These are phyloP conservation scores for Hemerocallis citrina DNA, from an alignment of 106 monocot species.

Conservation along the genomic window DNA sequence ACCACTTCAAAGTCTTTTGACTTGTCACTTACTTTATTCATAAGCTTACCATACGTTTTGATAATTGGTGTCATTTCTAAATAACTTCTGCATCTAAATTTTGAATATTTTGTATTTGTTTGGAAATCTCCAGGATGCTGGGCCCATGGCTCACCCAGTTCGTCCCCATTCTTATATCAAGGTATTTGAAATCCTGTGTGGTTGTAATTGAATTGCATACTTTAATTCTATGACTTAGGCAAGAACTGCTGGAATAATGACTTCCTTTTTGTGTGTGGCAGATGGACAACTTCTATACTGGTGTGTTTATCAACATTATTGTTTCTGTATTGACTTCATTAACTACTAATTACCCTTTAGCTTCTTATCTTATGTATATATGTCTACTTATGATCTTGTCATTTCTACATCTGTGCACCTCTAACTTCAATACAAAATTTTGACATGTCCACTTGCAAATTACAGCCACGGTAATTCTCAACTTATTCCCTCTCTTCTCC, in stretches of 20 bases:
- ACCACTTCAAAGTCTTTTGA: too few species aligned
- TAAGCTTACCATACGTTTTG: too few species aligned
- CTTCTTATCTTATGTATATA: background rate
- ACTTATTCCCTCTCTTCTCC: constrained; percentile 4
- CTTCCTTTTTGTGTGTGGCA: constrained; percentile 23
- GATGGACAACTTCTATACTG: constrained; percentile 99
- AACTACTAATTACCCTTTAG: background rate
- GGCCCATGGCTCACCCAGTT: constrained; percentile 98
- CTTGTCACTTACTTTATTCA: too few species aligned
- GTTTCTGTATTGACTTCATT: background rate
- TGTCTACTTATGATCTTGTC: background rate
- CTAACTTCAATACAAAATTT: background rate
- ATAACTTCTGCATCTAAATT: constrained; percentile 5
- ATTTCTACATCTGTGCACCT: constrained; percentile 6
- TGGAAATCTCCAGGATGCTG: constrained; percentile 66
- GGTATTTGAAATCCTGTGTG: constrained; percentile 25
- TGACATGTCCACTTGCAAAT: background rate
- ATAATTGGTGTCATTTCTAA: too few species aligned
- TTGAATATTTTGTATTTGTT: constrained; percentile 2
- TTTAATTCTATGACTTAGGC: background rate
- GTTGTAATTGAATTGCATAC: background rate
- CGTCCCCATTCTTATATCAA: constrained; percentile 99
- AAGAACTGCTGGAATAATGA: background rate
- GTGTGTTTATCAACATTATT: constrained; percentile 20
- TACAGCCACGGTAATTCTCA: constrained; percentile 75